These are phyloP conservation scores for Clonostachys solani DNA, from an alignment of 2,329 filamentous ascomycete species.

Conservation along the genomic window DNA sequence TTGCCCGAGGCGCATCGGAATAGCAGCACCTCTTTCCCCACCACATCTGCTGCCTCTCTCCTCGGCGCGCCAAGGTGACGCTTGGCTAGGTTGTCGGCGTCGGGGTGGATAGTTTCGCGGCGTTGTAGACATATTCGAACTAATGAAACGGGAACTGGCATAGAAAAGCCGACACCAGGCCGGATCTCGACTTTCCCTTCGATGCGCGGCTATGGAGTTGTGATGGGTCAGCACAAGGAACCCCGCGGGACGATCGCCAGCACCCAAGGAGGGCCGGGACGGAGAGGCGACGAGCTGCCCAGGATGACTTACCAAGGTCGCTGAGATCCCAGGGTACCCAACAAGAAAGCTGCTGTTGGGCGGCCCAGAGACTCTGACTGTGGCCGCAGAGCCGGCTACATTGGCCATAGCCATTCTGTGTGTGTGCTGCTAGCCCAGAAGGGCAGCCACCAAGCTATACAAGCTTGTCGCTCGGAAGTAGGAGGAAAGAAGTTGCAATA, in stretches of 20 bases:
- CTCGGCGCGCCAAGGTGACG: conserved; percentile 86
- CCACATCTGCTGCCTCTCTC: conserved; percentile 86
- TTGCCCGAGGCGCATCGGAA: conserved; percentile 82
- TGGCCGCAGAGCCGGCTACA: conserved; percentile 18
- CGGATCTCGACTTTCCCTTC: conserved; percentile 97
- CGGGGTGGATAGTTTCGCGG: conserved; percentile 93
- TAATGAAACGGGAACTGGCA: conserved; percentile 85
- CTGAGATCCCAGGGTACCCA: conserved; percentile 96
- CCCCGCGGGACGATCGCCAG: not conserved
- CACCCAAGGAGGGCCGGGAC: not conserved
- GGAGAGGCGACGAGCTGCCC: conserved; percentile 1
- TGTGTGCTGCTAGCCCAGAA: not conserved
- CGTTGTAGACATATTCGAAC: conserved; percentile 92
- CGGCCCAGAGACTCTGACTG: conserved; percentile 91
- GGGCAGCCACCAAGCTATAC: not conserved
- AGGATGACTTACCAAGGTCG: conserved; percentile 73
- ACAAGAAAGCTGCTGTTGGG: conserved; percentile 96
- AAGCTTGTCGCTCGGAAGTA: no score
- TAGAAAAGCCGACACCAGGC: conserved; percentile 78
- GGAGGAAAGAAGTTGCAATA: no score
- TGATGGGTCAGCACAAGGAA: not conserved
- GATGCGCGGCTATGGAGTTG: conserved; percentile 70
- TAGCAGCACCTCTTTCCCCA: conserved; percentile 91
- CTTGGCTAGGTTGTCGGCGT: conserved; percentile 90
- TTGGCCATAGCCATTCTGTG: not conserved